Evolutionary conservation across 106 monocot genomes (phyloP).

Genomic region (Phalaenopsis aphrodite): DNA sequence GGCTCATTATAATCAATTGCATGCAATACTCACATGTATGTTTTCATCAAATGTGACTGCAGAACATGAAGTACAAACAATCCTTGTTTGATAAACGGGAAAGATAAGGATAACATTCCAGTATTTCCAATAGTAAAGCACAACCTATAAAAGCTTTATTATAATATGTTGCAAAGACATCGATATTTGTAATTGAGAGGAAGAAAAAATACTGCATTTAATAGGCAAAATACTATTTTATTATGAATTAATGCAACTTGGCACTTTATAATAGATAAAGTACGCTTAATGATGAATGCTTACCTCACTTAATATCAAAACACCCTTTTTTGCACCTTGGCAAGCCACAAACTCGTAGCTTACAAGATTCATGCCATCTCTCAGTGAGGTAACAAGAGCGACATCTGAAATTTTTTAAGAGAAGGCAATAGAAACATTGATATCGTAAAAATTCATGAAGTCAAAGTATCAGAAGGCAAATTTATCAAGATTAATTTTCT

Average conservation of each 20-base stretch:
- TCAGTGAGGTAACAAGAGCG: conserved; percentile 87
- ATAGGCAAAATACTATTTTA: background rate
- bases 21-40: too few relatives aligned
- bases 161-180: background rate
- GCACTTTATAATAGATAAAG: background rate
- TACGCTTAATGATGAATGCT: conserved; percentile 1
- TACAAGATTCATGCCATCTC: conserved; percentile 99
- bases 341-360: conserved; percentile 99
- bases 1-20: too few relatives aligned
- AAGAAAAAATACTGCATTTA: background rate
- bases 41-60: too few relatives aligned
- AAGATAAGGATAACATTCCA: too few relatives aligned
- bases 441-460: background rate
- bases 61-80: too few relatives aligned
- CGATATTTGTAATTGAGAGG: background rate
- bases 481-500: background rate
- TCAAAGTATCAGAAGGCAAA: background rate
- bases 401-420: conserved; percentile 47
- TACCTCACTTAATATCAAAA: conserved; percentile 96
- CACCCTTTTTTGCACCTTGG: conserved; percentile 91
- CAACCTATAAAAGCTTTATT: too few relatives aligned
- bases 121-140: too few relatives aligned
- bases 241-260: background rate
- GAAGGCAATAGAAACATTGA: background rate
- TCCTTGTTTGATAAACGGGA: too few relatives aligned